phyloP scores from a whole-genome alignment of 2,329 filamentous ascomycete species.

The Aspergillus fumigatiaffinis region DNA sequence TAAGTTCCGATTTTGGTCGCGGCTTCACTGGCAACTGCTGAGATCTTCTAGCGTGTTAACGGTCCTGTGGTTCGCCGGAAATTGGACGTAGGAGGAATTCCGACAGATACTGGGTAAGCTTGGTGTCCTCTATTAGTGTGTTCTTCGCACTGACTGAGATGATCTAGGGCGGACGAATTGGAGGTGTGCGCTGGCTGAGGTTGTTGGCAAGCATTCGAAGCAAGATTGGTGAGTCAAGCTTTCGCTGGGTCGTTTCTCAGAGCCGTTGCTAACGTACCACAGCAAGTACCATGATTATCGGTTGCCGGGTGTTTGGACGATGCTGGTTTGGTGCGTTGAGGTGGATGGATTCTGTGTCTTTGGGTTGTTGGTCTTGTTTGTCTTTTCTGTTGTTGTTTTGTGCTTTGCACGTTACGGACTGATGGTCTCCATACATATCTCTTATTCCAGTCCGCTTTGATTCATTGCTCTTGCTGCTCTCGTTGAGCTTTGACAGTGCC shows the following conservation, averaged over 20 bases:
- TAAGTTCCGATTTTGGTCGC: not conserved
- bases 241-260: not conserved
- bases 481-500: not conserved
- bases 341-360: not conserved
- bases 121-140: not conserved
- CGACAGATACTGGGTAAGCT: not conserved
- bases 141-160: not conserved
- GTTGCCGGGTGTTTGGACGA: not conserved
- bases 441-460: not conserved
- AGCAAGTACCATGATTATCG: not conserved
- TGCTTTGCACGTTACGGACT: not conserved
- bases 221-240: not conserved
- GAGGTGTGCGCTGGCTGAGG: not conserved
- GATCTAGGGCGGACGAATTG: not conserved
- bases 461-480: not conserved
- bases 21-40: not conserved
- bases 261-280: not conserved
- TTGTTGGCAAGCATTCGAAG: not conserved
- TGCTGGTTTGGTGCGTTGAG: not conserved
- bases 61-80: not conserved
- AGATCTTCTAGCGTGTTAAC: not conserved
- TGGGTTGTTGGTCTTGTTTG: not conserved
- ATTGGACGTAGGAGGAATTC: not conserved
- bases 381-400: not conserved
- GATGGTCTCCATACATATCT: not conserved